phyloP scores from a whole-genome alignment of 371 early-diverging fungal genomes.

The Mortierella sp. region DNA sequence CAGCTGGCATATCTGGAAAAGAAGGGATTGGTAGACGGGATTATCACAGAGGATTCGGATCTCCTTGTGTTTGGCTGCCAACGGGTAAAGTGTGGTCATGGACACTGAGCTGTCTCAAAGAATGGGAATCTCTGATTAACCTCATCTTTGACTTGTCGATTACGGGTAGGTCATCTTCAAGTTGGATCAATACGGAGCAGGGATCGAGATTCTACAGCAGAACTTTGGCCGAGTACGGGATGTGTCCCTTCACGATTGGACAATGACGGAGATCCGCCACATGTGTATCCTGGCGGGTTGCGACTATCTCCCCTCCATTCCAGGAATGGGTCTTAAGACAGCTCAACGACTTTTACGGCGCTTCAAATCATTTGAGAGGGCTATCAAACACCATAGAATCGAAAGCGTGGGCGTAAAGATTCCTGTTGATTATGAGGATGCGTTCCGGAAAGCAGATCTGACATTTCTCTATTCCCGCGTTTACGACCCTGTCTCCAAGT shows the following conservation, averaged over 20 bases:
- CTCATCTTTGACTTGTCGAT: neutral
- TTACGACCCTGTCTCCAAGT: slow-evolving; percentile 66
- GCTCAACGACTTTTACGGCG: slow-evolving; percentile 75
- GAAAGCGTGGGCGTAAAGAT: slow-evolving; percentile 53
- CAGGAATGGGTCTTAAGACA: slow-evolving; percentile 90
- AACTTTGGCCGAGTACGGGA: slow-evolving; percentile 59
- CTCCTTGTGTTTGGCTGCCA: slow-evolving; percentile 94
- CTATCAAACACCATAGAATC: slow-evolving; percentile 43
- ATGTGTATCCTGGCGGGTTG: slow-evolving; percentile 98
- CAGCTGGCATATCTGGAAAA: slow-evolving; percentile 91
- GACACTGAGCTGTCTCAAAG: neutral
- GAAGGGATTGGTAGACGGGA: slow-evolving; percentile 76
- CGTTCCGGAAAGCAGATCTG: slow-evolving; percentile 77
- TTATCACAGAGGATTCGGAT: slow-evolving; percentile 98
- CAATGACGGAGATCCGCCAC: slow-evolving; percentile 75
- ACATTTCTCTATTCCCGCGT: slow-evolving; percentile 89
- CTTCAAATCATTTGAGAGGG: slow-evolving; percentile 59
- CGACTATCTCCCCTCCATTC: slow-evolving; percentile 91
- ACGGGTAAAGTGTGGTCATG: slow-evolving; percentile 51
- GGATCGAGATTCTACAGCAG: slow-evolving; percentile 65
- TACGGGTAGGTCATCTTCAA: slow-evolving; percentile 75
- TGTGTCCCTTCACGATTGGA: slow-evolving; percentile 68
- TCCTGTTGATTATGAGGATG: slow-evolving; percentile 66
- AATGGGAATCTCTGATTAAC: neutral
- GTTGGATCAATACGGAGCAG: slow-evolving; percentile 79